phyloP scores from a whole-genome alignment of 345 rosid species.

The Brassica carinata region DNA sequence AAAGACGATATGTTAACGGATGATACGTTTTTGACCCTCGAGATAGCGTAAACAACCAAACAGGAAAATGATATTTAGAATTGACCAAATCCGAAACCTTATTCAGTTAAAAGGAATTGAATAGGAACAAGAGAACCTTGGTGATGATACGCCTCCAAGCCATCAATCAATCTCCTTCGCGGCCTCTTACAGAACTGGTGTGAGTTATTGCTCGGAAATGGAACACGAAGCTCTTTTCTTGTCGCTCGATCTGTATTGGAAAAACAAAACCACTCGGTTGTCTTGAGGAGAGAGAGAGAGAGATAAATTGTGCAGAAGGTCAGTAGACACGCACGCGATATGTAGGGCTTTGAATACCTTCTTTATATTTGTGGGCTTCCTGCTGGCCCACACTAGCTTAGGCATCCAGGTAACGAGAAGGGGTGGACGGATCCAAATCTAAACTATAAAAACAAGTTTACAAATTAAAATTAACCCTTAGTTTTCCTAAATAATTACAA shows the following conservation, averaged over 20 bases:
- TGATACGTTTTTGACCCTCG: background rate
- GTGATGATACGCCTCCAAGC: slow-evolving; percentile 90
- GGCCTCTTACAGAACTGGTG: slow-evolving; percentile 22
- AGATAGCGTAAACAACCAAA: slow-evolving; percentile 7
- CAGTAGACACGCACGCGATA: background rate
- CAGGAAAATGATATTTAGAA: background rate
- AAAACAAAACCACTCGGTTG: background rate
- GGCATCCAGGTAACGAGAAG: background rate
- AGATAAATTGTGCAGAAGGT: slow-evolving; percentile 29
- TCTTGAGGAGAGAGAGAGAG: slow-evolving; percentile 32
- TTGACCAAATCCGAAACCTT: background rate
- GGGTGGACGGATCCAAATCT: background rate
- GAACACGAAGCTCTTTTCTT: background rate
- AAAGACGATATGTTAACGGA: background rate
- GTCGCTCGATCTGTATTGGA: slow-evolving; percentile 20
- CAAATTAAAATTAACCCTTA: too few relatives aligned
- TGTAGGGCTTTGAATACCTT: background rate
- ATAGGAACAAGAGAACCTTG: slow-evolving; percentile 49
- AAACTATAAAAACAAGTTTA: too few relatives aligned
- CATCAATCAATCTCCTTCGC: slow-evolving; percentile 49
- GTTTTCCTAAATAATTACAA: too few relatives aligned
- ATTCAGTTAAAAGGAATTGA: background rate
- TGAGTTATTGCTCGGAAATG: slow-evolving; percentile 9
- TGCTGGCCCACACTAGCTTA: background rate
- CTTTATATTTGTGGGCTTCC: background rate